These are phyloP conservation scores for Sorghum bicolor DNA, from an alignment of 176 grass and related monocot species.

Conservation along the genomic window DNA sequence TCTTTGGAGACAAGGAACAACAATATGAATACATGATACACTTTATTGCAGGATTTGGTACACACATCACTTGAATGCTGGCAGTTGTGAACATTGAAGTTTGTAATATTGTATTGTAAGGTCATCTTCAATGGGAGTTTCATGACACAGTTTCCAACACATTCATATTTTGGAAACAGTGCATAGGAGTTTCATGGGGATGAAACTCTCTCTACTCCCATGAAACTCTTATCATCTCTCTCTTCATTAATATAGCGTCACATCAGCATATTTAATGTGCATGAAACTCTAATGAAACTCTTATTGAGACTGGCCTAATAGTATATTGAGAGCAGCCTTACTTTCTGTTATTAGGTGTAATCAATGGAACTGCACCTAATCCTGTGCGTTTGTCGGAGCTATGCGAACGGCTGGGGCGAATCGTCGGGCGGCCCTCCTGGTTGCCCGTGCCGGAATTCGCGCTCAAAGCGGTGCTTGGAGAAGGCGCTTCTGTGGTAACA, in stretches of 20 bases:
- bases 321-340: not conserved
- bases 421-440: slow-evolving; percentile 74
- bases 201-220: too few relatives aligned
- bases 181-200: too few relatives aligned
- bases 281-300: too few relatives aligned
- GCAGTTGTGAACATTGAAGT: not conserved
- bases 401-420: slow-evolving; percentile 65
- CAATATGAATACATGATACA: not conserved
- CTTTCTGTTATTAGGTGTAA: slow-evolving; percentile 49
- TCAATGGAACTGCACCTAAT: slow-evolving; percentile 88
- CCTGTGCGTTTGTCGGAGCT: slow-evolving; percentile 80
- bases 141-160: too few relatives aligned
- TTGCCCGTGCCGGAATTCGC: slow-evolving; percentile 83
- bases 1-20: not conserved
- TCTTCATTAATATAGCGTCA: too few relatives aligned
- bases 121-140: too few relatives aligned
- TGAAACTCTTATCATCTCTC: too few relatives aligned
- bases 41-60: not conserved
- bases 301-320: too few relatives aligned
- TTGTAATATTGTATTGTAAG: not conserved
- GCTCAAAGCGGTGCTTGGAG: slow-evolving; percentile 80
- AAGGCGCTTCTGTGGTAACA: slow-evolving; percentile 80
- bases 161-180: too few relatives aligned
- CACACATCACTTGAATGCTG: not conserved
- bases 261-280: too few relatives aligned